Evolutionary conservation across 2,329 filamentous ascomycete genomes (phyloP), one percentile per base, ranked within the genome.

Genomic region (Venturia effusa): DNA sequence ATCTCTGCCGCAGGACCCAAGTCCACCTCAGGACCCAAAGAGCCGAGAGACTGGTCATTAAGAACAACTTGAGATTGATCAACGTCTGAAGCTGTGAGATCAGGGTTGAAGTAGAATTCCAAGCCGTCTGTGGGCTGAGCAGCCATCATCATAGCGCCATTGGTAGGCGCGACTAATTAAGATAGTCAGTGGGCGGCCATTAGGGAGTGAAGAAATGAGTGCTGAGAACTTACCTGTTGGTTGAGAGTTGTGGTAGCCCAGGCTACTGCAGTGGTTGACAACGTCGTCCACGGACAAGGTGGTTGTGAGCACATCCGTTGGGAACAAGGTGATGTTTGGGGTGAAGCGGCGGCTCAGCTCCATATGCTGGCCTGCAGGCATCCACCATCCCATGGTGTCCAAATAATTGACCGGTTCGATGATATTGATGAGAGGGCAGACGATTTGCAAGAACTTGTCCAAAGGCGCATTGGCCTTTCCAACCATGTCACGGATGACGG

Each of bases 401-500:
- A 83, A 75, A 69, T 84, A 84, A 15, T 70, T 67, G 37, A 71
- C 70, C 24, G 80, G 78, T 27, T 74, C 69, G 60, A 80, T 70
- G 63, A 84, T 74, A 30, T 76, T 75, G 70, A 84, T 79, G 62
- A 77, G 71, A 55, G 77, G 76, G 64, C 77, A 78, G 59, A 75
- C 76, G 65, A 80, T 67, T 19, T 67, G 66, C 57, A 84, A 74
- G 71, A 82, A 84, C 11, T 74, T 70, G 59, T 79, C 75, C 43
- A 84, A 73, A 55, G 78, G 74, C 30, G 80, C 76, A 39, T 77
- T 73, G 27, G 74, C 71, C 66, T 79, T 78, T 68, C 80, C 79
- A 62, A 79, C 70, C 55, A 78, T 73, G 68, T 83, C 81, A 59
- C 81, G 78, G 59, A 83, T 74, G 66, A 78, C 76, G 39, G 81